These are phyloP conservation scores for Rhodotorula mucilaginosa DNA, from an alignment of 1,284 basidiomycete genomes.

Conservation along the genomic window DNA sequence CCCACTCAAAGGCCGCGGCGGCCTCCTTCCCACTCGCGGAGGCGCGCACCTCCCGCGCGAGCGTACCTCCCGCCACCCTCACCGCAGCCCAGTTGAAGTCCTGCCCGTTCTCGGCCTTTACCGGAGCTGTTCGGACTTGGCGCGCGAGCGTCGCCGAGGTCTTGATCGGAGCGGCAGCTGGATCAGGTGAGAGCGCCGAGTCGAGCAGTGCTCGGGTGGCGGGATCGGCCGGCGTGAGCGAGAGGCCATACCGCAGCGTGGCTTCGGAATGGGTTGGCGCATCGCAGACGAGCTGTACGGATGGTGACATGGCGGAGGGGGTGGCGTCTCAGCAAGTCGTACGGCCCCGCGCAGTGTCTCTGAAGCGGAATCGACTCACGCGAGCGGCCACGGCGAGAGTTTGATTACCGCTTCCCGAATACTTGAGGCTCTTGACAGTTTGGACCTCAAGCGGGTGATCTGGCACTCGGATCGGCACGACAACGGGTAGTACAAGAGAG, in stretches of 20 bases:
- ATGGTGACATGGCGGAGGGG: neutral
- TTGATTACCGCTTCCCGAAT: neutral
- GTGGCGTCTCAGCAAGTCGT: neutral
- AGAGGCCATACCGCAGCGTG: slow-evolving; percentile 11
- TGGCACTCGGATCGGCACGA: neutral
- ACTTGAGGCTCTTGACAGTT: slow-evolving; percentile 9
- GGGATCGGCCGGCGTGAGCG: slow-evolving; percentile 4
- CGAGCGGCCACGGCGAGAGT: neutral
- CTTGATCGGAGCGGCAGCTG: slow-evolving; percentile 4
- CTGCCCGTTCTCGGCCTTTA: slow-evolving; percentile 8
- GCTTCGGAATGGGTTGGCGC: neutral
- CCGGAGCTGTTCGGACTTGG: slow-evolving; percentile 21
- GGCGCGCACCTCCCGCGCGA: neutral
- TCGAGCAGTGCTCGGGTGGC: slow-evolving; percentile 1
- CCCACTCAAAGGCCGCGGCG: slow-evolving; percentile 6
- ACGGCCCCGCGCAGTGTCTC: neutral
- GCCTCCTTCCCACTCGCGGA: neutral
- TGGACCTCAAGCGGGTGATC: neutral
- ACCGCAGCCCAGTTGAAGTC: slow-evolving; percentile 19
- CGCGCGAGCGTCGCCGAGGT: slow-evolving; percentile 9
- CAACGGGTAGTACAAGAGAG: slow-evolving; percentile 24
- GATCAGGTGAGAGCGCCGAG: neutral
- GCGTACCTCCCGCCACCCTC: slow-evolving; percentile 1
- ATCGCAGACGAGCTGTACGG: slow-evolving; percentile 7
- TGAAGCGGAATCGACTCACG: neutral